Conservation (phyloP, 371 early-diverging fungal species). For the Mucor velutinosus region DNA sequence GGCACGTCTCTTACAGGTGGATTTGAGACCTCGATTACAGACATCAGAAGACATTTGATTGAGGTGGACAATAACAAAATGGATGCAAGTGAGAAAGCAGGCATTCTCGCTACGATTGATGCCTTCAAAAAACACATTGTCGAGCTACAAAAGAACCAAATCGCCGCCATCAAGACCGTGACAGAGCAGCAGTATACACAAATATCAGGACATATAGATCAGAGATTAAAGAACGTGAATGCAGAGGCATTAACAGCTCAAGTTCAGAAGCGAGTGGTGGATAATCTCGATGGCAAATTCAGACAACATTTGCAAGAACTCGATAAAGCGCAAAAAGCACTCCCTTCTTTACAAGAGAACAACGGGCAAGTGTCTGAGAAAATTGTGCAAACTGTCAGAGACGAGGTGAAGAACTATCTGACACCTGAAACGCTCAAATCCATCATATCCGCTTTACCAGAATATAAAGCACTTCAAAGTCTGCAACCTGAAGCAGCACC, state of each 20-base stretch:
- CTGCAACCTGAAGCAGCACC: not conserved
- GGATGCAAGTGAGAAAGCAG: not conserved
- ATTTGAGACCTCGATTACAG: not conserved
- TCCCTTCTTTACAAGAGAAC: not conserved
- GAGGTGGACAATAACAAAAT: not conserved
- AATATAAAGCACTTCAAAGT: not conserved
- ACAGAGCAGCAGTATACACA: not conserved
- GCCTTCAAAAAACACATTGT: not conserved
- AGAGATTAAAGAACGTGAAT: not conserved
- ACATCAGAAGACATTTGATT: not conserved
- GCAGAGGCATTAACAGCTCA: not conserved
- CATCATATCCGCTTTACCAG: slow-evolving; percentile 8
- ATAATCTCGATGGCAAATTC: not conserved
- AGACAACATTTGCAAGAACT: not conserved
- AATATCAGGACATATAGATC: not conserved
- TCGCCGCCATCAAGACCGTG: not conserved
- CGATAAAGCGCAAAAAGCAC: not conserved
- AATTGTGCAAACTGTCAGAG: not conserved
- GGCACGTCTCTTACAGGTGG: not conserved
- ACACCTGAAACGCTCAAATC: slow-evolving; percentile 1
- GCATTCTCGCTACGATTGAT: not conserved
- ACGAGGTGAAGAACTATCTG: not conserved
- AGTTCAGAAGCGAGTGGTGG: not conserved
- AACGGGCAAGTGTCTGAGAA: not conserved
- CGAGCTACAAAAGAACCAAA: not conserved